Base-by-base conservation (phyloP, 352 stramenopile species). In the Phytophthora hybrid region DNA sequence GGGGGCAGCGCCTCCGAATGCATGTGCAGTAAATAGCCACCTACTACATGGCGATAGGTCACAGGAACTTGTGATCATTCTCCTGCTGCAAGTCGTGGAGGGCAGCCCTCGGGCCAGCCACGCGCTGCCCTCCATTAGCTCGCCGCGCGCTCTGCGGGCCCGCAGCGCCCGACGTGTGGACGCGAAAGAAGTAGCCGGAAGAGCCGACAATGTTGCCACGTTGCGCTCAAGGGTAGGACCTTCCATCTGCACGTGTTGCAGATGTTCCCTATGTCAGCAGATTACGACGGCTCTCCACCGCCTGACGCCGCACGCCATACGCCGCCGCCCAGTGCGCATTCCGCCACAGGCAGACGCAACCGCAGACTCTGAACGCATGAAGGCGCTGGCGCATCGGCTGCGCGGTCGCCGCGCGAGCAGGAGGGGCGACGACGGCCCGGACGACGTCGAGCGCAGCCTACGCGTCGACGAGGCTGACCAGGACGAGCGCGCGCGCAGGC, bases 371-470 rank as follows among this genome's bases (percentile, higher is more conserved):
- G 13, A n/a, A n/a, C 52, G 23, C 13, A 84, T 84, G 78, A 84
- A 82, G 65, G 65, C 71, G 49, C 56, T 84, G 49, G 75, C 74
- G 13, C 74, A 82, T 59, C 78, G 78, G 46, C 68, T 82, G 44
- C 78, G 74, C 13, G 47, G 65, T 29, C 70, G 71, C 11, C 65
- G 65, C 53, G 39, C 44, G 2, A 75, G 56, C 39, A 59, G 57
- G 49, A 63, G 53, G 16, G 41, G 3, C 71, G 70, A 47, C 47
- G 61, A 70, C 32, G 61, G 23, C 0, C 31, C 37, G 11, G 49
- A 81, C 34, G 64, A 73, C 16, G 47, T 21, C 13, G 69, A 79
- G 39, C 61, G 62, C 23, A 79, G 60, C 26, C 49, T 77, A 37
- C 47, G 56, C 60, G 53, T 65, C 34, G 61, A 73, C 23, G 65